Conservation (phyloP, 1,139 yeast genomes). For the Geotrichum phurueaensis region DNA sequence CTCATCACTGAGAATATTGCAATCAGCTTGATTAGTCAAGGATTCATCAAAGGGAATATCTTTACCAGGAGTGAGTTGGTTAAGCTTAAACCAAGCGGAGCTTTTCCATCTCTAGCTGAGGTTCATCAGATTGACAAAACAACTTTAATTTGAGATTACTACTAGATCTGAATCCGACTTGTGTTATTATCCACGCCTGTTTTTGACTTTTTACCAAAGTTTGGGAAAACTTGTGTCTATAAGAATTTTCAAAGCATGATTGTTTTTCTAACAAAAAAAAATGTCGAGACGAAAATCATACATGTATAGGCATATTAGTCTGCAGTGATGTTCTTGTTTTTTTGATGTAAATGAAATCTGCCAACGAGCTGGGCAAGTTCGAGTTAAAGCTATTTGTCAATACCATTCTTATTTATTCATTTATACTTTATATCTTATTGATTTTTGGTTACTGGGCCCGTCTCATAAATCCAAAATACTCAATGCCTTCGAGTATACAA, state of each 20-base stretch:
- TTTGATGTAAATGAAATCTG: no score
- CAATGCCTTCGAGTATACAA: no score
- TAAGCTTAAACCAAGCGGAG: constrained; percentile 25
- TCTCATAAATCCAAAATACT: no score
- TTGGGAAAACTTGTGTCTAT: background rate
- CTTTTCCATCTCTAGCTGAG: constrained; percentile 27
- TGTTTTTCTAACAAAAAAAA: no score
- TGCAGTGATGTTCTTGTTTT: no score
- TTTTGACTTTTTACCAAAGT: background rate
- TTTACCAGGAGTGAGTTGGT: constrained; percentile 28
- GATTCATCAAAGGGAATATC: constrained; percentile 36
- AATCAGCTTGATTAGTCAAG: constrained; percentile 34
- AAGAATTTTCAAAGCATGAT: background rate
- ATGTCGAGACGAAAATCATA: no score
- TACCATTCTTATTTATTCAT: no score
- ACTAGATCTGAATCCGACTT: background rate
- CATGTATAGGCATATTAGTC: no score
- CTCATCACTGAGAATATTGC: constrained; percentile 34
- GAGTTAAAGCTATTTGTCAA: no score
- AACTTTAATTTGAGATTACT: background rate
- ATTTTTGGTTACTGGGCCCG: no score
- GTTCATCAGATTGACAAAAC: constrained; percentile 18
- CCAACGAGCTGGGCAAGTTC: no score
- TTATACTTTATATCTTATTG: no score
- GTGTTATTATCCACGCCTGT: background rate